Evolutionary conservation across 345 rosid species (phyloP).

Genomic region (Brassica juncea): DNA sequence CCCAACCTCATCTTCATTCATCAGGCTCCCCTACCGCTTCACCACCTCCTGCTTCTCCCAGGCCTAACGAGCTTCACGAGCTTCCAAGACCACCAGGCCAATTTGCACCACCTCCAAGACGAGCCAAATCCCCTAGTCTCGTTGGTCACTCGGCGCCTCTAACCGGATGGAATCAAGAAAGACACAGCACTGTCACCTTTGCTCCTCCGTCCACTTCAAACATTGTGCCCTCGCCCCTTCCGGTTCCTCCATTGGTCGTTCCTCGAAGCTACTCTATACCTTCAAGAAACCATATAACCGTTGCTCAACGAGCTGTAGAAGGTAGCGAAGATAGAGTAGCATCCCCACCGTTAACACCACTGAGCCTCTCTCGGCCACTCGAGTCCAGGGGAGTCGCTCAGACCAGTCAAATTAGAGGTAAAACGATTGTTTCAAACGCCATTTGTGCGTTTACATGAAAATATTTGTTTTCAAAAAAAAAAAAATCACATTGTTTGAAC

Average conservation of each 20-base stretch:
- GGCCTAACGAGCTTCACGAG: slow-evolving; percentile 83
- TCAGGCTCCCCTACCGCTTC: slow-evolving; percentile 77
- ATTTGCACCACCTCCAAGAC: slow-evolving; percentile 46
- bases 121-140: slow-evolving; percentile 52
- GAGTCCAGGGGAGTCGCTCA: slow-evolving; percentile 48
- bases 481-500: neutral
- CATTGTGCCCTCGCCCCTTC: slow-evolving; percentile 73
- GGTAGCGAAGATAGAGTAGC: slow-evolving; percentile 46
- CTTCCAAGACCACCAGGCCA: slow-evolving; percentile 90
- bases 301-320: slow-evolving; percentile 46
- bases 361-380: slow-evolving; percentile 50
- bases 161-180: slow-evolving; percentile 61
- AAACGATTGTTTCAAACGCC: slow-evolving; percentile 22
- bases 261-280: slow-evolving; percentile 89
- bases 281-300: slow-evolving; percentile 72
- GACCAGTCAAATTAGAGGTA: slow-evolving; percentile 75
- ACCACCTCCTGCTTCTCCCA: slow-evolving; percentile 88
- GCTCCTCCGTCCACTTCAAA: slow-evolving; percentile 44
- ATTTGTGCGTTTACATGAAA: neutral
- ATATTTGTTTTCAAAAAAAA: neutral
- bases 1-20: slow-evolving; percentile 51
- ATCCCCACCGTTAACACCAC: slow-evolving; percentile 89
- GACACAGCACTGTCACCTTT: slow-evolving; percentile 41
- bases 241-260: slow-evolving; percentile 67
- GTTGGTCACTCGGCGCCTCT: slow-evolving; percentile 91